A percentile compares a stretch with the other conserved stretches of the same genome.
phyloP scores from a whole-genome alignment of 1,284 basidiomycete genomes.

The Sparassis latifolia region DNA sequence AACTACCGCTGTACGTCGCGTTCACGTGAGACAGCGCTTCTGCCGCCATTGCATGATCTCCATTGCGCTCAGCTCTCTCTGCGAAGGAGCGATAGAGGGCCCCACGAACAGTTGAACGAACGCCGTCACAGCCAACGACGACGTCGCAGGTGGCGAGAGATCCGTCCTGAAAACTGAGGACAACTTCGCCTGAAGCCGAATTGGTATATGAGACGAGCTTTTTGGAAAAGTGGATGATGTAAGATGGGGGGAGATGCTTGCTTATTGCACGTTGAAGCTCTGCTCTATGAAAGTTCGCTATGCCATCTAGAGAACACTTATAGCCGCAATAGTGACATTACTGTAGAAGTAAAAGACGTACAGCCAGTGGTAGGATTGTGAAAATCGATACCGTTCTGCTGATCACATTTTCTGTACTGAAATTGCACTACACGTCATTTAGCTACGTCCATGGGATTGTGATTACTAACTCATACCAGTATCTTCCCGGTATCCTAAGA shows the following conservation, averaged over 20 bases:
- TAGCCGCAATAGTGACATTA: neutral
- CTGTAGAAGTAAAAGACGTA: neutral
- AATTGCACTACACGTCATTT: too few relatives aligned
- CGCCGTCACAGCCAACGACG: constrained; percentile 39
- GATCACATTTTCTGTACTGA: constrained; percentile 7
- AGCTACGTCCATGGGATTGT: too few relatives aligned
- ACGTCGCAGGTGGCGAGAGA: constrained; percentile 32
- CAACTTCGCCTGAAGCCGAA: constrained; percentile 9
- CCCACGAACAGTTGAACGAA: constrained; percentile 40
- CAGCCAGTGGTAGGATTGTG: neutral
- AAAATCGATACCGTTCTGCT: constrained; percentile 3
- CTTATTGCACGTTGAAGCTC: constrained; percentile 35
- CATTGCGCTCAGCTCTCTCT: constrained; percentile 3
- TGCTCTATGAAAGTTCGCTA: constrained; percentile 32
- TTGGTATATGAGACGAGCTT: constrained; percentile 27
- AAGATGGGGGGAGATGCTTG: constrained; percentile 25
- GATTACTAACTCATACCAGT: too few relatives aligned
- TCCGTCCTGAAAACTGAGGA: constrained; percentile 31
- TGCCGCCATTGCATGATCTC: neutral
- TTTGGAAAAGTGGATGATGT: constrained; percentile 33
- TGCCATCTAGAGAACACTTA: neutral
- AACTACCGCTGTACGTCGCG: constrained; percentile 12
- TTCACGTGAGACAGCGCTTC: neutral
- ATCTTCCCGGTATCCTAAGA: too few relatives aligned
- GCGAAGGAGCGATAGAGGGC: constrained; percentile 18